These are phyloP conservation scores for Starmerella lactis-condensi DNA, from an alignment of 805 yeast genomes.

Conservation along the genomic window DNA sequence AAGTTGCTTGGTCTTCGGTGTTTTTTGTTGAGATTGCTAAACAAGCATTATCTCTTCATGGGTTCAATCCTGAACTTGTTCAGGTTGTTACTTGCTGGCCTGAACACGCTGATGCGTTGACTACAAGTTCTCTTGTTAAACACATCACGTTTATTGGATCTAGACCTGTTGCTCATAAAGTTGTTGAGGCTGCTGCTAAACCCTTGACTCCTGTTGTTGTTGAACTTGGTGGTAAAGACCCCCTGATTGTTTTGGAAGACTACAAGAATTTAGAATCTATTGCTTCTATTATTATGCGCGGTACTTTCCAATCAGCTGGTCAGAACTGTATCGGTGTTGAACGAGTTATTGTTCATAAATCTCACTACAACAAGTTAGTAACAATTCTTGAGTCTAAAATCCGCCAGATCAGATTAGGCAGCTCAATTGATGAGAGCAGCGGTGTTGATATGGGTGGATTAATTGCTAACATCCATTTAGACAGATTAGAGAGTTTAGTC, in stretches of 20 bases:
- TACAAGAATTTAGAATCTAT: constrained; percentile 21
- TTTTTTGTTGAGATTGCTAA: constrained; percentile 58
- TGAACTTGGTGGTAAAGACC: constrained; percentile 94
- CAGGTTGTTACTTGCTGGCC: constrained; percentile 84
- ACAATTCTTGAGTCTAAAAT: constrained; percentile 40
- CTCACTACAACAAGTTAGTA: constrained; percentile 45
- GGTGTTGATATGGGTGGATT: constrained; percentile 94
- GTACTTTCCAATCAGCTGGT: constrained; percentile 92
- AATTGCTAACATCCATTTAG: constrained; percentile 63
- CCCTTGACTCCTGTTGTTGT: constrained; percentile 88
- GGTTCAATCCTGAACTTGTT: constrained; percentile 61
- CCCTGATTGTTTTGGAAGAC: constrained; percentile 61
- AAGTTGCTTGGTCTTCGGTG: constrained; percentile 84
- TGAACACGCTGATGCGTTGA: constrained; percentile 66
- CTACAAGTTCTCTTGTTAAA: constrained; percentile 61
- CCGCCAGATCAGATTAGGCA: constrained; percentile 52
- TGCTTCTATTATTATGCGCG: constrained; percentile 76
- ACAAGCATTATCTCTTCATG: constrained; percentile 53
- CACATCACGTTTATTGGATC: constrained; percentile 95
- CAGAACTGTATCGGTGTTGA: constrained; percentile 98
- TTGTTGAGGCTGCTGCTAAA: constrained; percentile 63
- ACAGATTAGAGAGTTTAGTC: constrained; percentile 44
- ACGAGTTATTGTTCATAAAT: constrained; percentile 55
- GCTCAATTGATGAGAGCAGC: constrained; percentile 77
- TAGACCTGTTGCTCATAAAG: constrained; percentile 81